phyloP scores from a whole-genome alignment of 495 filamentous ascomycete species.

The Hypoxylon cercidicola region DNA sequence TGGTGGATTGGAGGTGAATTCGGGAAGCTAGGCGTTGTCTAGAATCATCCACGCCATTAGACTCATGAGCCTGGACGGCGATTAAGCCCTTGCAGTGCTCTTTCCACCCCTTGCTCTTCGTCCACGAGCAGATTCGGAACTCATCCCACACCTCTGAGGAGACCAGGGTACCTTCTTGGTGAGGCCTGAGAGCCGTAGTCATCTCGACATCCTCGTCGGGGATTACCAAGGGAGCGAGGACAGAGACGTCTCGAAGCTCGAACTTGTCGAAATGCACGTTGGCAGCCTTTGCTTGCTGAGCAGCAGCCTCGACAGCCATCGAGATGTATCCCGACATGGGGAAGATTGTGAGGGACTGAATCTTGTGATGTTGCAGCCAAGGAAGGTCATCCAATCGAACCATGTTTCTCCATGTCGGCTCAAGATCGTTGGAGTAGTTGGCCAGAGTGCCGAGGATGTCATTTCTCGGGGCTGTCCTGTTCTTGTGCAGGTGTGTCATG shows the following conservation, averaged over 20 bases:
- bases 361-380: slow-evolving; percentile 64
- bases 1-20: slow-evolving; percentile 41
- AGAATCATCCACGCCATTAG: slow-evolving; percentile 51
- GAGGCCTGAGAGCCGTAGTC: slow-evolving; percentile 54
- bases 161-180: slow-evolving; percentile 49
- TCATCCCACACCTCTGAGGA: slow-evolving; percentile 57
- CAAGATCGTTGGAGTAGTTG: slow-evolving; percentile 58
- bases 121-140: slow-evolving; percentile 59
- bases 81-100: slow-evolving; percentile 60
- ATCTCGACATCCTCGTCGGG: slow-evolving; percentile 58
- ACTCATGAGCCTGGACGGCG: slow-evolving; percentile 45
- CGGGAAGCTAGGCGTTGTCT: slow-evolving; percentile 44
- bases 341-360: slow-evolving; percentile 63
- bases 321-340: slow-evolving; percentile 69
- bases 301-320: slow-evolving; percentile 65
- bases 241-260: slow-evolving; percentile 55
- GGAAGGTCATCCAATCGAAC: slow-evolving; percentile 60
- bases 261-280: slow-evolving; percentile 51
- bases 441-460: slow-evolving; percentile 65
- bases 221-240: slow-evolving; percentile 58
- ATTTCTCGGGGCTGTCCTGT: slow-evolving; percentile 54
- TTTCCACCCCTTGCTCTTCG: slow-evolving; percentile 56
- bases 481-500: slow-evolving; percentile 61
- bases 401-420: slow-evolving; percentile 65
- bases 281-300: slow-evolving; percentile 48